Conservation (phyloP, 371 early-diverging fungal genomes). For the Haplosporangium sp. region DNA sequence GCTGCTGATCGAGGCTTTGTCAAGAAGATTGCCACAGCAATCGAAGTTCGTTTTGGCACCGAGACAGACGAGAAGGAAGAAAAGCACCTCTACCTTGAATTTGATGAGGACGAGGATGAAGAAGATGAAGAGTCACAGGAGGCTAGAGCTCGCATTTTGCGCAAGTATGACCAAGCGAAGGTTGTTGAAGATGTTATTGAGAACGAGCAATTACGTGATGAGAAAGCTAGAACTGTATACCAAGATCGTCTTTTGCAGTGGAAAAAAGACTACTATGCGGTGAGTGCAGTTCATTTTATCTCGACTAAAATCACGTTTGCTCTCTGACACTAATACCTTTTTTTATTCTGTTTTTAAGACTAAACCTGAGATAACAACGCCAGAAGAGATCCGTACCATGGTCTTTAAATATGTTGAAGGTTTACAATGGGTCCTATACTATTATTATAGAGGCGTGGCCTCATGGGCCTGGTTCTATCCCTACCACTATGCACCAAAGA, state of each 20-base stretch:
- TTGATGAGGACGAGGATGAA: constrained; percentile 66
- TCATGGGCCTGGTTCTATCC: constrained; percentile 99
- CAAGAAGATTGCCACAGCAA: constrained; percentile 67
- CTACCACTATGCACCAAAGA: constrained; percentile 98
- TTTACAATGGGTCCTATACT: constrained; percentile 97
- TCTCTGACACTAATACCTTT: background rate
- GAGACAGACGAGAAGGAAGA: constrained; percentile 58
- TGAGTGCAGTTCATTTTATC: constrained; percentile 25
- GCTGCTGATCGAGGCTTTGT: constrained; percentile 75
- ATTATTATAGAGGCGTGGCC: constrained; percentile 96
- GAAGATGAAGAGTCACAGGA: constrained; percentile 68
- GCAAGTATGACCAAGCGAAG: constrained; percentile 73
- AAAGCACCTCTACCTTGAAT: constrained; percentile 65
- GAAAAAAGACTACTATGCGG: constrained; percentile 80
- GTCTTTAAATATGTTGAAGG: constrained; percentile 90
- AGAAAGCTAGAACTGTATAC: constrained; percentile 66
- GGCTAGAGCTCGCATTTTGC: constrained; percentile 75
- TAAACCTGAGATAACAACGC: constrained; percentile 75
- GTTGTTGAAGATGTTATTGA: constrained; percentile 72
- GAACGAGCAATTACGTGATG: constrained; percentile 57
- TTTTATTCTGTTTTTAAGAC: constrained; percentile 51
- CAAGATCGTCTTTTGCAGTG: constrained; percentile 70
- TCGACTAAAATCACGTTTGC: background rate
- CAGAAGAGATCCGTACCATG: constrained; percentile 69
- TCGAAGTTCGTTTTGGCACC: constrained; percentile 67